Evolutionary conservation across 2,329 filamentous ascomycete species (phyloP).

Genomic region (Lasiodiplodia gonubiensis): DNA sequence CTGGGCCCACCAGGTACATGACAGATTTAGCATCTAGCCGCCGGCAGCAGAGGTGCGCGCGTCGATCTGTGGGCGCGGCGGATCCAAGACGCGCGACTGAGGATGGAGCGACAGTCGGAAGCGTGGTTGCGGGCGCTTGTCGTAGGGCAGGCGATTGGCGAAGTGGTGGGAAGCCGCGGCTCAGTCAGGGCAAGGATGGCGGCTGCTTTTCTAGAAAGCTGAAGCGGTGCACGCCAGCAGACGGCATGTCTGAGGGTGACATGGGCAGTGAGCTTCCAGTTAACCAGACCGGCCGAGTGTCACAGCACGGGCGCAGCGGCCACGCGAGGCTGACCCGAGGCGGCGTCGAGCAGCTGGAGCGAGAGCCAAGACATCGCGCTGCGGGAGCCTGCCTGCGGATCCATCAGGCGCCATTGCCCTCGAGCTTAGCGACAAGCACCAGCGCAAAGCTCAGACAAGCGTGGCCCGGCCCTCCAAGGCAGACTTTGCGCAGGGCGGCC

Average conservation of each 20-base stretch:
- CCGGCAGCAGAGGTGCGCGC: slow-evolving; percentile 10
- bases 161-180: slow-evolving; percentile 16
- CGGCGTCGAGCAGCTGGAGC: background rate
- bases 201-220: slow-evolving; percentile 23
- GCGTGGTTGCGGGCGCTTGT: slow-evolving; percentile 16
- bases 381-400: slow-evolving; percentile 22
- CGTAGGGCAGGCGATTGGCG: slow-evolving; percentile 17
- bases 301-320: slow-evolving; percentile 26
- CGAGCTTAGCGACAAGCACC: background rate
- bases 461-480: slow-evolving; percentile 6
- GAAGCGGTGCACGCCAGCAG: background rate
- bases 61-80: slow-evolving; percentile 14
- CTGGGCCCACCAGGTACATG: slow-evolving; percentile 19
- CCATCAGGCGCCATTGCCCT: slow-evolving; percentile 4
- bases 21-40: slow-evolving; percentile 22
- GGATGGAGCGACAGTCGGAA: slow-evolving; percentile 32
- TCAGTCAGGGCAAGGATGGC: slow-evolving; percentile 22
- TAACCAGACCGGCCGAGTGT: slow-evolving; percentile 20
- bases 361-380: slow-evolving; percentile 4
- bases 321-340: slow-evolving; percentile 25
- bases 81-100: background rate
- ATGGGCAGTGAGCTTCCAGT: slow-evolving; percentile 9
- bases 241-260: slow-evolving; percentile 11
- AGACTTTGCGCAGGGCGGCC: background rate
- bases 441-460: slow-evolving; percentile 1